Percentiles rank a stretch among this genome's conserved stretches.
These are phyloP conservation scores for Tricladium varicosporioides DNA, from an alignment of 2,329 filamentous ascomycete species.

Conservation along the genomic window DNA sequence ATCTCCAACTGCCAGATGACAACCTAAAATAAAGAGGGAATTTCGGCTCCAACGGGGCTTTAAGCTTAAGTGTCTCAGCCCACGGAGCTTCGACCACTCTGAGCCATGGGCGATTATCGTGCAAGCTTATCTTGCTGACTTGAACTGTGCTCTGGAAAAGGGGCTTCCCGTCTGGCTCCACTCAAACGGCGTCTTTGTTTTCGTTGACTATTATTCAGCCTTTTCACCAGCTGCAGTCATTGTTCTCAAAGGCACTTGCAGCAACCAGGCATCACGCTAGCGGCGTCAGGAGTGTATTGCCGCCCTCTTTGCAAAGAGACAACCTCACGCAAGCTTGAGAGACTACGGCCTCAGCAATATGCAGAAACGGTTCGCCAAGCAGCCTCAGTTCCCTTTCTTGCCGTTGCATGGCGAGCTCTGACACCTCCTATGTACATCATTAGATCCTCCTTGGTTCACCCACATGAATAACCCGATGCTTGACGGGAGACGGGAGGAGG, in stretches of 20 bases:
- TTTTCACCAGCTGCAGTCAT: background rate
- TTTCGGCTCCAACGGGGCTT: background rate
- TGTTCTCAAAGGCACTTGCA: background rate
- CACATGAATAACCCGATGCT: too few species aligned
- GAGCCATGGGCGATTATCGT: slow-evolving; percentile 5
- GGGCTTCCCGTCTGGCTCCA: slow-evolving; percentile 7
- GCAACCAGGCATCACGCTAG: slow-evolving; percentile 13
- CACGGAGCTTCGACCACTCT: slow-evolving; percentile 4
- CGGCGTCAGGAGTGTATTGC: background rate
- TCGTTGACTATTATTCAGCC: slow-evolving; percentile 5
- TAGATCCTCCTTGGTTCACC: too few species aligned
- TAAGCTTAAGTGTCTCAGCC: slow-evolving; percentile 13
- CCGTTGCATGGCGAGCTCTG: background rate
- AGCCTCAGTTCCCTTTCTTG: background rate
- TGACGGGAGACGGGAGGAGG: too few species aligned
- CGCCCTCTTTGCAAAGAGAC: background rate
- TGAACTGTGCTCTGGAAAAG: background rate
- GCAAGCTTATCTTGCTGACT: background rate
- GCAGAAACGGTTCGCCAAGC: too few species aligned
- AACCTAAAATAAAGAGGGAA: slow-evolving; percentile 7
- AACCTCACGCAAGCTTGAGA: background rate
- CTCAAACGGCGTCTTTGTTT: slow-evolving; percentile 2
- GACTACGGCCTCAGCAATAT: background rate
- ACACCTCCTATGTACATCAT: background rate
- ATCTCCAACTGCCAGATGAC: background rate